These are phyloP conservation scores for Scolecobasidium constrictum DNA, from an alignment of 2,329 filamentous ascomycete genomes.

Conservation along the genomic window DNA sequence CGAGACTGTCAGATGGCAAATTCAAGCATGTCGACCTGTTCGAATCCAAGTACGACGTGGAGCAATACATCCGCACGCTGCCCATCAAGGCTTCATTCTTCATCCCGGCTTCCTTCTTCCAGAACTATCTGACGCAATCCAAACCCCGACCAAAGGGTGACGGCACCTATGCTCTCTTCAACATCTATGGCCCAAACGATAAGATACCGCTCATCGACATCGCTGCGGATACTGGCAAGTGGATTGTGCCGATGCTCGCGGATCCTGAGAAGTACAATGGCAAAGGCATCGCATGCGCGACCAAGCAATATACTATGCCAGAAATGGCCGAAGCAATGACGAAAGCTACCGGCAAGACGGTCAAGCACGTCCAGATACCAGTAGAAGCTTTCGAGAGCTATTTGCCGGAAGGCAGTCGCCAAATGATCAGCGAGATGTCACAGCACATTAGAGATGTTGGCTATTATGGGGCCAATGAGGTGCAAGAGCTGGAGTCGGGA, in stretches of 20 bases:
- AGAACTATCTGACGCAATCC: constrained; percentile 28
- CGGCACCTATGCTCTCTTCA: constrained; percentile 18
- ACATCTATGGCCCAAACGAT: constrained; percentile 11
- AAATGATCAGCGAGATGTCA: constrained; percentile 19
- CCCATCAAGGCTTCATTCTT: constrained; percentile 43
- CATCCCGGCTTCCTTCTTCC: constrained; percentile 45
- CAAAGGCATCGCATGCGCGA: constrained; percentile 34
- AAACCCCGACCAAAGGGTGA: constrained; percentile 14
- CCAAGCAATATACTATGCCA: constrained; percentile 26
- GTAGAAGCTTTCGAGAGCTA: constrained; percentile 19
- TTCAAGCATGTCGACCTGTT: constrained; percentile 36
- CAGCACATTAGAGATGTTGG: constrained; percentile 18
- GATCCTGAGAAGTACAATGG: constrained; percentile 33
- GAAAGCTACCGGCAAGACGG: constrained; percentile 28
- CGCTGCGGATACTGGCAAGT: constrained; percentile 34
- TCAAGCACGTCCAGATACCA: constrained; percentile 16
- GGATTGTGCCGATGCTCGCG: constrained; percentile 28
- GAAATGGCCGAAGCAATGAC: constrained; percentile 30
- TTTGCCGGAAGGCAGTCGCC: constrained; percentile 14
- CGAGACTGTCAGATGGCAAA: constrained; percentile 12
- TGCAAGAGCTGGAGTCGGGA: neutral
- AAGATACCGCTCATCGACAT: constrained; percentile 35
- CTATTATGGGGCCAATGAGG: constrained; percentile 3
- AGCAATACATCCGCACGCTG: constrained; percentile 40
- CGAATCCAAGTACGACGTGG: constrained; percentile 46